phyloP scores from a whole-genome alignment of 2,329 filamentous ascomycete genomes.

The Eutypa lata region DNA sequence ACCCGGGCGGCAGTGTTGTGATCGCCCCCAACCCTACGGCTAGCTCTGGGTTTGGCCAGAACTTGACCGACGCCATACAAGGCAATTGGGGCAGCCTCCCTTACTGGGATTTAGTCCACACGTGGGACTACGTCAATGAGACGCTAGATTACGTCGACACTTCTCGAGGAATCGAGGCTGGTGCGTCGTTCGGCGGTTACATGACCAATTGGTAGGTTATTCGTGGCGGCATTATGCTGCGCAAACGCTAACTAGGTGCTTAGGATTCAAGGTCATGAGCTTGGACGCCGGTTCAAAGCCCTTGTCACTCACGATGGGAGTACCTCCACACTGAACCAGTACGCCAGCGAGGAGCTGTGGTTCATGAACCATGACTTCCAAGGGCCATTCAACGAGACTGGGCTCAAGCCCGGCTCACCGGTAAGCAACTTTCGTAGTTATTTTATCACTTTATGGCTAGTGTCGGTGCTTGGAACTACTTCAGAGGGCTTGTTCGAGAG shows the following conservation, averaged over 20 bases:
- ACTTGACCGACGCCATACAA: constrained; percentile 48
- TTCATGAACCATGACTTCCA: constrained; percentile 43
- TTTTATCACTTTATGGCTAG: no score
- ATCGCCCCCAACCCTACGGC: constrained; percentile 53
- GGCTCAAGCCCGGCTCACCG: constrained; percentile 33
- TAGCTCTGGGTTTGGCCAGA: constrained; percentile 51
- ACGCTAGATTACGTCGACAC: constrained; percentile 50
- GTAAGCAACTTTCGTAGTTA: no score
- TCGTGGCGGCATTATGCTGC: neutral
- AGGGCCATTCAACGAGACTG: constrained; percentile 42
- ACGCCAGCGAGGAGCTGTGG: constrained; percentile 32
- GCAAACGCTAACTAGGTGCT: neutral
- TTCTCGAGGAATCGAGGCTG: constrained; percentile 45
- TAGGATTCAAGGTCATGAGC: constrained; percentile 50
- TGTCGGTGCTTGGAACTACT: no score
- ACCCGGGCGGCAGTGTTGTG: constrained; percentile 43
- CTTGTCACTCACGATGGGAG: constrained; percentile 53
- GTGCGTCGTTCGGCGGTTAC: constrained; percentile 53
- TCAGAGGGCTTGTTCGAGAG: no score
- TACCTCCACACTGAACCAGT: constrained; percentile 31
- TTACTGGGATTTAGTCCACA: constrained; percentile 52
- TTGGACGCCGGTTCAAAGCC: constrained; percentile 55
- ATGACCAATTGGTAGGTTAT: constrained; percentile 48
- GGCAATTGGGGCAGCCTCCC: constrained; percentile 50
- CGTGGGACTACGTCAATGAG: constrained; percentile 49